Evolutionary conservation across 1,139 yeast species (phyloP).

Genomic region (Debaryomyces robertsiae): DNA sequence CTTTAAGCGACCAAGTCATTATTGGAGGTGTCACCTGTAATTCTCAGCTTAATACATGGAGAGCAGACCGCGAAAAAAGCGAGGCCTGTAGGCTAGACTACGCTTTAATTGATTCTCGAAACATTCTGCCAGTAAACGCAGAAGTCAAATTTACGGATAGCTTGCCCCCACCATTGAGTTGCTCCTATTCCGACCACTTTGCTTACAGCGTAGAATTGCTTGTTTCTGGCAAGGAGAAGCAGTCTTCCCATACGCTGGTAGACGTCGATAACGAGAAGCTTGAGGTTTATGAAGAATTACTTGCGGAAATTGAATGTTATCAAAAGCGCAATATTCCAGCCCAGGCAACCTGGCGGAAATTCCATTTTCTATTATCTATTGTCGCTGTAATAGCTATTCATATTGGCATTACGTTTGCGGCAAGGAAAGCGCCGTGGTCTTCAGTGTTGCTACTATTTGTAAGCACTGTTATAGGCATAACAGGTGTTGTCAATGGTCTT

Average conservation of each 20-base stretch:
- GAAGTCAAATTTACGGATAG: conserved; percentile 72
- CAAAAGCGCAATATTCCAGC: conserved; percentile 51
- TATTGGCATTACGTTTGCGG: conserved; percentile 63
- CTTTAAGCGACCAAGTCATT: conserved; percentile 67
- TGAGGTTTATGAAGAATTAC: conserved; percentile 57
- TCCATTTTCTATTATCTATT: conserved; percentile 64
- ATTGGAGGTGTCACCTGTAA: conserved; percentile 90
- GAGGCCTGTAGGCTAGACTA: conserved; percentile 93
- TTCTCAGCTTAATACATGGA: conserved; percentile 84
- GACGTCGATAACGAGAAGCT: conserved; percentile 25
- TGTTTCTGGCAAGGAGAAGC: conserved; percentile 16
- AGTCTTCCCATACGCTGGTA: conserved; percentile 8
- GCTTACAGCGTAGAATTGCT: conserved; percentile 68
- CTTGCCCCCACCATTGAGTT: conserved; percentile 57
- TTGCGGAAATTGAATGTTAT: conserved; percentile 58
- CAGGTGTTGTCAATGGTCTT: conserved; percentile 76
- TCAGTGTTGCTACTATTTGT: conserved; percentile 59
- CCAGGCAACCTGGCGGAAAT: conserved; percentile 66
- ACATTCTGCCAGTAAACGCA: conserved; percentile 58
- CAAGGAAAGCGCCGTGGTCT: conserved; percentile 56
- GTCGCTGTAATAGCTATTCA: conserved; percentile 51
- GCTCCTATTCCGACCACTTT: conserved; percentile 89
- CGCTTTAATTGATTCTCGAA: conserved; percentile 68
- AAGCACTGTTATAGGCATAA: conserved; percentile 53
- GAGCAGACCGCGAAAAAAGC: conserved; percentile 56